Evolutionary conservation across 305 asterid genomes (phyloP), one percentile per base, ranked within the genome.

Genomic region (Fraxinus floribunda): DNA sequence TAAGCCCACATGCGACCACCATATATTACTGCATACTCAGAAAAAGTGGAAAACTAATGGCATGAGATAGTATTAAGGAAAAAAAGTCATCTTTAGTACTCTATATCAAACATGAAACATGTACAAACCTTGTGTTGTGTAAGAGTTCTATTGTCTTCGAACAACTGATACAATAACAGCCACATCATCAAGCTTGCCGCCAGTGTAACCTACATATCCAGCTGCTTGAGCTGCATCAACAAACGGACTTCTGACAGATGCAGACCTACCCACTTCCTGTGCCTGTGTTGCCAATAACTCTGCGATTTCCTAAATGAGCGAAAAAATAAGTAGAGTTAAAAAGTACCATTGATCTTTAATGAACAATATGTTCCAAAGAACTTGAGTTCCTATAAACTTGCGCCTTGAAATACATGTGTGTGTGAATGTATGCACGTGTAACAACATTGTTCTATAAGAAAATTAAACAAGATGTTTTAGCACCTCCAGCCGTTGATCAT

Each of bases 141-240:
- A 70, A 20, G 36, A 75, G 39, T 52, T 46, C 22, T 84, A 87
- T 66, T 38, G 77, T 80, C 83, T 88, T 86, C 80, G 79, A 70
- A 96, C 97, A 32, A 92, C 3, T 5, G 98, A 93, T 57, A 96
- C 94, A 26, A 96, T 90, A 32, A 94, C 98, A 81, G 90, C 87
- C 75, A 93, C 98, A 60, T 91, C 95, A 4, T 93, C 99, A 57
- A 91, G 94, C 90, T 89, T 96, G 75, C 98, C 97, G 5, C 99
- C 98, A 1, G 87, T 80, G 87, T 86, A 89, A 10, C 91, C 93
- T 7, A 80, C 66, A 68, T 89, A 92, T 72, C 98, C 98, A 5
- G 92, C 95, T 49, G 94, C 98, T 78, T 86, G 90, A 84, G 98
- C 97, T 55, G 90, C 90, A 78, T 96, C 98, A 4, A 91, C 89